phyloP scores from a whole-genome alignment of 2,329 filamentous ascomycete genomes.

The Colletotrichum somersetense region DNA sequence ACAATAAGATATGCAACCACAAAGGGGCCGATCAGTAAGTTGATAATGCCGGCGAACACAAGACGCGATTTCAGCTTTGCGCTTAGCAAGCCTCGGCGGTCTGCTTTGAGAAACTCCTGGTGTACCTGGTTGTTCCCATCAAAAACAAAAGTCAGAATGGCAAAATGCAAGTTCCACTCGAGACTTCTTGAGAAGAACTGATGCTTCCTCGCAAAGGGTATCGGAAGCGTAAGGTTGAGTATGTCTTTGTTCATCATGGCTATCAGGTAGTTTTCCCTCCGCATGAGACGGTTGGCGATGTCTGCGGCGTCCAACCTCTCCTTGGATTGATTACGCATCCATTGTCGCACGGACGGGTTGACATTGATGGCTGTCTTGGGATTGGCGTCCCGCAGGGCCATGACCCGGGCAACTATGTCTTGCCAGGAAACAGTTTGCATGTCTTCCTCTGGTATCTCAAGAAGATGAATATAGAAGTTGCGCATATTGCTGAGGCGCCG shows the following conservation, averaged over 20 bases:
- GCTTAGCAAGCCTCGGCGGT: constrained; percentile 83
- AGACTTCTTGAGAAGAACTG: constrained; percentile 91
- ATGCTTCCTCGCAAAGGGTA: constrained; percentile 84
- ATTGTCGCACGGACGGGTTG: constrained; percentile 64
- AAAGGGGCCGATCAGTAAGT: constrained; percentile 87
- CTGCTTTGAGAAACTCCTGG: constrained; percentile 86
- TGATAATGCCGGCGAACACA: constrained; percentile 85
- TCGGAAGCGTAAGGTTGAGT: constrained; percentile 84
- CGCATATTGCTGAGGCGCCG: constrained; percentile 81
- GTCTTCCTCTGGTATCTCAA: constrained; percentile 84
- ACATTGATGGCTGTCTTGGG: constrained; percentile 78
- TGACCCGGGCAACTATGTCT: constrained; percentile 86
- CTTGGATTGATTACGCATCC: constrained; percentile 86
- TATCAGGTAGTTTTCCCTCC: constrained; percentile 96
- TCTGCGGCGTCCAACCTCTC: constrained; percentile 96
- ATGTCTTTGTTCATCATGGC: constrained; percentile 98
- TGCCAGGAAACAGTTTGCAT: constrained; percentile 97
- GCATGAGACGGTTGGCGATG: constrained; percentile 96
- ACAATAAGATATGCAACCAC: constrained; percentile 88
- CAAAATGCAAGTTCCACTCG: constrained; percentile 92
- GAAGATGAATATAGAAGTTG: constrained; percentile 85
- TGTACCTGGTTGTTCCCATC: constrained; percentile 89
- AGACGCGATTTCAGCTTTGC: constrained; percentile 83
- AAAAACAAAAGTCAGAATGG: constrained; percentile 94
- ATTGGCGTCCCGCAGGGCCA: constrained; percentile 86